phyloP scores from a whole-genome alignment of 495 filamentous ascomycete genomes.

The Corynascus novoguineensis region DNA sequence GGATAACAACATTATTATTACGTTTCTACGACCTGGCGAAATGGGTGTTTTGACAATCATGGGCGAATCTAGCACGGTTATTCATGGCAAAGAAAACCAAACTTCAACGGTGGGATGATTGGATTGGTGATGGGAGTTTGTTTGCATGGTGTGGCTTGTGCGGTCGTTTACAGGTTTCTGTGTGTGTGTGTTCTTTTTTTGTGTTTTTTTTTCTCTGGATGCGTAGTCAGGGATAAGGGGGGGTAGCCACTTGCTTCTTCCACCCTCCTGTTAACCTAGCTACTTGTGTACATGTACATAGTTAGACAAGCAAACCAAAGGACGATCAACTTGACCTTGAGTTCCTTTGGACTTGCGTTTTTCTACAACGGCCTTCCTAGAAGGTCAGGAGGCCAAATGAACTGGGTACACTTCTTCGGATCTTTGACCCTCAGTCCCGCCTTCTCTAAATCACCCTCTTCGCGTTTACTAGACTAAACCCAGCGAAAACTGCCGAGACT shows the following conservation, averaged over 20 bases:
- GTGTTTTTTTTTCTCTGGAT: neutral
- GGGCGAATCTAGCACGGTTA: neutral
- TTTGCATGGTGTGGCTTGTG: conserved; percentile 1
- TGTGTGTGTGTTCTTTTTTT: neutral
- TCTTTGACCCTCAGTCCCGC: neutral
- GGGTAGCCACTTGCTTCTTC: neutral
- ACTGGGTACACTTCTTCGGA: neutral
- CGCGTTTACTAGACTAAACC: neutral
- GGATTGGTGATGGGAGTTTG: neutral
- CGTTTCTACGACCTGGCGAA: conserved; percentile 10
- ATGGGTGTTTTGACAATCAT: neutral
- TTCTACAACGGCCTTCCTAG: neutral
- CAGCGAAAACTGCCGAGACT: neutral
- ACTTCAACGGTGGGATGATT: neutral
- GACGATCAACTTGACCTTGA: neutral
- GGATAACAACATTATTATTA: neutral
- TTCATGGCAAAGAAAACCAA: conserved; percentile 3
- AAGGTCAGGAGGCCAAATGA: neutral
- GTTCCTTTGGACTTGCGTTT: neutral
- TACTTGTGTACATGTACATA: conserved; percentile 2
- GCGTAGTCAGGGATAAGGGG: neutral
- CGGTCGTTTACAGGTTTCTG: neutral
- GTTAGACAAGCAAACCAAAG: neutral
- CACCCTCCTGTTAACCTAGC: neutral
- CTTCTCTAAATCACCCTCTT: neutral